phyloP scores from a whole-genome alignment of 1,284 basidiomycete genomes.

The Malassezia sp. region DNA sequence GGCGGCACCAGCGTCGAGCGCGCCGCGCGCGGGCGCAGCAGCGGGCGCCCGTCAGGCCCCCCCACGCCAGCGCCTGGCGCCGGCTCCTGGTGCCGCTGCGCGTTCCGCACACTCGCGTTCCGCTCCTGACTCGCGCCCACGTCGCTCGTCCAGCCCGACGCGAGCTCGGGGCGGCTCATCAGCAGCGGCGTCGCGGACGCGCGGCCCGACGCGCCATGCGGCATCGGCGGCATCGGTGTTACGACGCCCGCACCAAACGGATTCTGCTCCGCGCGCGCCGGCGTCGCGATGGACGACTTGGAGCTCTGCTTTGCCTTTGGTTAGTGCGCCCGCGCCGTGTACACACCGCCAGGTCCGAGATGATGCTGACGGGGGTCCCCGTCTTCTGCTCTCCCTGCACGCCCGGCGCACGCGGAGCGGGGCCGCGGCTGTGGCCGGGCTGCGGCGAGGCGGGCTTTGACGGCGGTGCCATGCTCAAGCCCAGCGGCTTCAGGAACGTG shows the following conservation, averaged over 20 bases:
- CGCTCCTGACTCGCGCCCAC: neutral
- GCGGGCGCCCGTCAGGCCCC: no score
- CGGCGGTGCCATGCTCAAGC: neutral
- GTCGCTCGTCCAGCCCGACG: neutral
- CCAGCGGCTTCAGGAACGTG: neutral
- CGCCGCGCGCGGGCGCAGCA: no score
- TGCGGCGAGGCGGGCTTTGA: neutral
- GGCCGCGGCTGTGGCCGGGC: neutral
- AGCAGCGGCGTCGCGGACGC: slow-evolving; percentile 16
- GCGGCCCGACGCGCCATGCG: slow-evolving; percentile 3
- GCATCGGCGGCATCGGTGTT: slow-evolving; percentile 26
- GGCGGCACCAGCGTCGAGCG: no score
- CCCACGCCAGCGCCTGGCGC: no score
- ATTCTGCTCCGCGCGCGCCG: slow-evolving; percentile 25
- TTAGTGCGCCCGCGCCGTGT: no score
- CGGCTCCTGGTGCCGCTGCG: no score
- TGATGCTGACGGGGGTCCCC: slow-evolving; percentile 36
- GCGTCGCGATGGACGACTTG: slow-evolving; percentile 15
- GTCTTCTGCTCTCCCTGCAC: slow-evolving; percentile 1
- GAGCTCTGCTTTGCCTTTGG: slow-evolving; percentile 33
- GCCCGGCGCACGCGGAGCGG: slow-evolving; percentile 2
- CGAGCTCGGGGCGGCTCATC: slow-evolving; percentile 1
- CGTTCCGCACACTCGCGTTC: no score
- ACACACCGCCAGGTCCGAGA: slow-evolving; percentile 43
- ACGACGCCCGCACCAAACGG: slow-evolving; percentile 39